Conservation (phyloP, 108 stramenopile species). For the Nitzschia inconspicua region DNA sequence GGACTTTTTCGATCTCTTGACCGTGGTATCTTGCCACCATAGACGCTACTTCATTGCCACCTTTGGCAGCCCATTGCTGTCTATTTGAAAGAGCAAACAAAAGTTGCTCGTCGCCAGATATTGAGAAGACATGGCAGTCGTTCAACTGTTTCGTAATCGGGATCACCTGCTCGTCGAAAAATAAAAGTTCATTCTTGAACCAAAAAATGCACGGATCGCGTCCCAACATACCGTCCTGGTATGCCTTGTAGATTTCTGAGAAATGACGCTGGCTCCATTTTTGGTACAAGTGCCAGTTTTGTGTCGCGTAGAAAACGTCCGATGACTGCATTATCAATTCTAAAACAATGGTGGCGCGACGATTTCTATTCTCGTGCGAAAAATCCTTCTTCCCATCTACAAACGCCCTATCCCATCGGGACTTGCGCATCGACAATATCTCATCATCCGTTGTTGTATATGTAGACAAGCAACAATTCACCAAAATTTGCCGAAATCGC, state of each 20-base stretch:
- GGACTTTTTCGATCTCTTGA: slow-evolving; percentile 9
- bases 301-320: slow-evolving; percentile 44
- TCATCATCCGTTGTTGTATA: slow-evolving; percentile 35
- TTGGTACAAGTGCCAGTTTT: slow-evolving; percentile 38
- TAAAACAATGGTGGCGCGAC: slow-evolving; percentile 32
- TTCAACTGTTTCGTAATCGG: slow-evolving; percentile 33
- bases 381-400: neutral
- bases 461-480: slow-evolving; percentile 34
- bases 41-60: slow-evolving; percentile 6
- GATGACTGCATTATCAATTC: slow-evolving; percentile 43
- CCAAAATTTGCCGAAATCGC: slow-evolving; percentile 36
- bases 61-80: slow-evolving; percentile 24
- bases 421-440: slow-evolving; percentile 13
- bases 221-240: slow-evolving; percentile 15
- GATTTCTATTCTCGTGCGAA: slow-evolving; percentile 11
- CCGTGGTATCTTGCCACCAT: slow-evolving; percentile 17
- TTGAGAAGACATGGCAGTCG: slow-evolving; percentile 34
- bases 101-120: no score
- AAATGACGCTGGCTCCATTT: neutral
- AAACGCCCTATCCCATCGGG: slow-evolving; percentile 42
- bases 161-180: slow-evolving; percentile 40
- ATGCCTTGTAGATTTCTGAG: slow-evolving; percentile 31
- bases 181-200: slow-evolving; percentile 36
- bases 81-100: slow-evolving; percentile 12
- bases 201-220: slow-evolving; percentile 27